phyloP scores from a whole-genome alignment of 176 grass and related monocot genomes.

The bread wheat (Triticum aestivum) region DNA sequence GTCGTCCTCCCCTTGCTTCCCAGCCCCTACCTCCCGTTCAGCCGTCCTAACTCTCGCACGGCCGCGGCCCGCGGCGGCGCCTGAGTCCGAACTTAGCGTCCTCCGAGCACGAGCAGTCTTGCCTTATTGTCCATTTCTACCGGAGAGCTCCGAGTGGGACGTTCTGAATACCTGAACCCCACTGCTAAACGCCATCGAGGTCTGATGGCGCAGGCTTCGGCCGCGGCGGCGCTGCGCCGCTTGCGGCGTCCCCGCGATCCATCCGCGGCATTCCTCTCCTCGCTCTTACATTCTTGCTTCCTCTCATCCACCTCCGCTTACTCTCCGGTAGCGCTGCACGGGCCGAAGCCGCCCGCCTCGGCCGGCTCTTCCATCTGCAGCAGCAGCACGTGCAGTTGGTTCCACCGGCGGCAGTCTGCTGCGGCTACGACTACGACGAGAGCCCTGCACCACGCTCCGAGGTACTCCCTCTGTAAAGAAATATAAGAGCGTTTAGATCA shows the following conservation, averaged over 20 bases:
- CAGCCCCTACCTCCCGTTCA: neutral
- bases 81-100: neutral
- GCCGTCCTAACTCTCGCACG: neutral
- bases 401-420: neutral
- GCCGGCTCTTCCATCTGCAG: neutral
- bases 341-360: neutral
- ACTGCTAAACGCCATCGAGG: neutral
- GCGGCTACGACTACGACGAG: neutral
- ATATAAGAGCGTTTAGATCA: no score
- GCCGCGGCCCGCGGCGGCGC: no score
- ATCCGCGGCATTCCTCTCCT: neutral
- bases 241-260: slow-evolving; percentile 26
- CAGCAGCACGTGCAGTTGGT: neutral
- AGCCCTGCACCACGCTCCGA: slow-evolving; percentile 26
- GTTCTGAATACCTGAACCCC: neutral
- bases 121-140: neutral
- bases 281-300: neutral
- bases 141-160: neutral
- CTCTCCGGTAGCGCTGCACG: neutral
- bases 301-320: neutral
- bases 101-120: neutral
- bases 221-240: slow-evolving; percentile 24
- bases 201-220: slow-evolving; percentile 30
- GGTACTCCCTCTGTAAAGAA: neutral
- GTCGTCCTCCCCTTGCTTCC: neutral